Conservation (phyloP, 1,284 basidiomycete species). For the Microbotryomycetes sp. region DNA sequence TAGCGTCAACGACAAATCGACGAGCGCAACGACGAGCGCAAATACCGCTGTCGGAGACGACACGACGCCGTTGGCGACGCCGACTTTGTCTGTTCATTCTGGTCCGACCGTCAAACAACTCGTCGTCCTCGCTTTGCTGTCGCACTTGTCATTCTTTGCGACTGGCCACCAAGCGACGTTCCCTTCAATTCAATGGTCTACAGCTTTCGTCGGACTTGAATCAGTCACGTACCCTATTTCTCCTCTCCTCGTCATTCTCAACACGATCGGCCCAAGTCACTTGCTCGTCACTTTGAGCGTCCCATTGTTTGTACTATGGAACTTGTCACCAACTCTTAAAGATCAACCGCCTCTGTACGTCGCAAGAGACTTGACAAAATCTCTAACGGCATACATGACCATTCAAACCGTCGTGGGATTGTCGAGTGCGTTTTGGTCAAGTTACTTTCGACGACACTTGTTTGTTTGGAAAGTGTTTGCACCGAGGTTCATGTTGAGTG, state of each 20-base stretch:
- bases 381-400: slow-evolving; percentile 56
- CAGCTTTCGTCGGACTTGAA: slow-evolving; percentile 70
- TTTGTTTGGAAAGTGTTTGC: slow-evolving; percentile 99
- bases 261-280: slow-evolving; percentile 67
- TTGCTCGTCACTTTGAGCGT: slow-evolving; percentile 55
- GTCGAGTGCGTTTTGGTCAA: slow-evolving; percentile 64
- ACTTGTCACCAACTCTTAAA: slow-evolving; percentile 57
- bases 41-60: no score
- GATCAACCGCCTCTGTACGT: slow-evolving; percentile 30
- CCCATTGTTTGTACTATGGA: slow-evolving; percentile 79
- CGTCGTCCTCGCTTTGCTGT: slow-evolving; percentile 65
- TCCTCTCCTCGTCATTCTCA: slow-evolving; percentile 67
- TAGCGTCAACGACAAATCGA: not conserved
- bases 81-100: slow-evolving; percentile 1
- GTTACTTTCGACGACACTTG: slow-evolving; percentile 73
- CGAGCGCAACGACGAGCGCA: no score
- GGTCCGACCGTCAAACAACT: slow-evolving; percentile 58
- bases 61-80: slow-evolving; percentile 1
- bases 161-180: slow-evolving; percentile 91
- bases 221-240: slow-evolving; percentile 67
- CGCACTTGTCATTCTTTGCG: slow-evolving; percentile 66
- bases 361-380: slow-evolving; percentile 45
- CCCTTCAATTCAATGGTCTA: slow-evolving; percentile 90
- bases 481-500: slow-evolving; percentile 61
- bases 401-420: slow-evolving; percentile 65